A percentile compares a stretch with the other conserved stretches of the same genome.
phyloP scores from a whole-genome alignment of 163 green algal genomes.

The Scenedesmus sp. region DNA sequence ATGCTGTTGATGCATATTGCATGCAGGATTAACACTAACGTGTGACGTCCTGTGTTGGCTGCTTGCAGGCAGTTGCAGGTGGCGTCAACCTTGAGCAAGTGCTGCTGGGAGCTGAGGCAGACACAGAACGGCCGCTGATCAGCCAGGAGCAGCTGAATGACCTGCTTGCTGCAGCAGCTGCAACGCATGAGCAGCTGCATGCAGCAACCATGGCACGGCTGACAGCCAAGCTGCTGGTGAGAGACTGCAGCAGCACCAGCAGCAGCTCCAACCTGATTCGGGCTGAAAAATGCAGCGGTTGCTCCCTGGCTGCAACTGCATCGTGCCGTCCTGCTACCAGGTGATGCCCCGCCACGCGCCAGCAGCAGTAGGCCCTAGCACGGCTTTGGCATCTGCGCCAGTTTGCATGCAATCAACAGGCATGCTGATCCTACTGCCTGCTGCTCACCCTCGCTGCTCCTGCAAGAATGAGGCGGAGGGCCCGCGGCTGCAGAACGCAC shows the following conservation, averaged over 20 bases:
- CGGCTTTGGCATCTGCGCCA: too few species aligned
- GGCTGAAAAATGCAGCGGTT: too few species aligned
- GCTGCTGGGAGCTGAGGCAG: not conserved
- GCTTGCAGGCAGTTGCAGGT: constrained; percentile 19
- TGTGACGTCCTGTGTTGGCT: not conserved
- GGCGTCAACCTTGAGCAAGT: constrained; percentile 15
- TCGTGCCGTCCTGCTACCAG: too few species aligned
- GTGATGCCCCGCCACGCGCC: too few species aligned
- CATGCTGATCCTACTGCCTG: not conserved
- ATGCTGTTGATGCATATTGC: too few species aligned
- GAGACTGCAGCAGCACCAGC: not conserved
- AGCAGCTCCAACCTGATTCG: not conserved
- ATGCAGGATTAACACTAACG: too few species aligned
- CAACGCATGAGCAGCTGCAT: constrained; percentile 32
- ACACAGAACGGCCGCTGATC: not conserved
- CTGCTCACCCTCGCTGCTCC: not conserved
- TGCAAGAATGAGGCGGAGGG: constrained; percentile 44
- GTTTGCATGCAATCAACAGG: too few species aligned
- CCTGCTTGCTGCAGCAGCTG: constrained; percentile 18
- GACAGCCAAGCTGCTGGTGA: constrained; percentile 40
- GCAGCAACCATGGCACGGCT: not conserved
- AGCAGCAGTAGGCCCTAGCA: too few species aligned
- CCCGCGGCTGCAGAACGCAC: constrained; percentile 30
- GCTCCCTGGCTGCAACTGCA: not conserved
- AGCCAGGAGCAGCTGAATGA: constrained; percentile 32